Evolutionary conservation across 1,284 basidiomycete genomes (phyloP), one percentile per base, ranked within the genome.

Genomic region (Neonothopanus nambi): DNA sequence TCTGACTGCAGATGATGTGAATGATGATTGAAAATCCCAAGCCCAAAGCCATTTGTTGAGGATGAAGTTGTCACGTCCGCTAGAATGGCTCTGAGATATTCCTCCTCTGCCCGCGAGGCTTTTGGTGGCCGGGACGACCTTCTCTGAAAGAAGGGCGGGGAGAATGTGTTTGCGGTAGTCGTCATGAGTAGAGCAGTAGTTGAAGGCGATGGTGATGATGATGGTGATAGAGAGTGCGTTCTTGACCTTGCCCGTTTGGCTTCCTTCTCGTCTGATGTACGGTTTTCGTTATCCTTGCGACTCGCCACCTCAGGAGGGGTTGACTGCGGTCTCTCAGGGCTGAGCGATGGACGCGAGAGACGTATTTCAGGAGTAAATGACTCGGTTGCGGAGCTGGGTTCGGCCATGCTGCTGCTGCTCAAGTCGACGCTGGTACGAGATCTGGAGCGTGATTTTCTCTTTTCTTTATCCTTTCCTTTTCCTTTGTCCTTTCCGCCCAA

Each of bases 81-180:
- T 11, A 90, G 73, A 24, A 89, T 78, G 44, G 77, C 75, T 13
- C 80, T 79, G 12, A 90, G 72, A 65, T 87, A 90, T 45, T 78
- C 81, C 5, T 78, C 67, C 60, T 90, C 83, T 52, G 78, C 79
- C 12, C 71, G 59, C 0, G 77, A 72, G 3, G 77, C 75, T 64
- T 84, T 85, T 0, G 80, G 79, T 0, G 74, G 70, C 54, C 78
- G 78, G 0, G 76, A 74, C 1, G 76, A 73, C 59, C 77, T 79
- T 26, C 63, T 63, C 60, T 65, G 39, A 61, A 54, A 37, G 45
- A 43, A 20, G 49, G 58, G 4, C 61, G 57, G 24, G 60, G 53
- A 37, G 45, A 41, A 20, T 48, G 58, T 3, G 61, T 58, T 5
- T 65, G 60, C 18, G 55, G 55, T 1, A 48, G 39, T 9, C 21